Evolutionary conservation across 306 rosid genomes (phyloP).

Genomic region (Malus orientalis): DNA sequence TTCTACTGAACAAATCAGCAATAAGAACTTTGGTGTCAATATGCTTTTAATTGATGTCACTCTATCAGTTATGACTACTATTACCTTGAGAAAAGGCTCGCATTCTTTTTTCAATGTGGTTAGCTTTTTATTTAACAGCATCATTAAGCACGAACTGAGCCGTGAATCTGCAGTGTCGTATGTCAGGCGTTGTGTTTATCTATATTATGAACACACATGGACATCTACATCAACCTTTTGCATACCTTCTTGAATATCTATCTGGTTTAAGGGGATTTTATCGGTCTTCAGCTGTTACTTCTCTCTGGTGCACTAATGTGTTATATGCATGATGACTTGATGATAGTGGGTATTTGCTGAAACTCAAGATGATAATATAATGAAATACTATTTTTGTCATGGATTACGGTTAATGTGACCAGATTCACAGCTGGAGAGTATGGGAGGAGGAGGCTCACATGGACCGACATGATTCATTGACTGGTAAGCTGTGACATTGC

Average conservation of each 20-base stretch:
- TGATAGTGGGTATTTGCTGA: background rate
- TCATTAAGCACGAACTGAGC: background rate
- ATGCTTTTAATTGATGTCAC: background rate
- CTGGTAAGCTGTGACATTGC: constrained; percentile 41
- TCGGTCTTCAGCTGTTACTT: background rate
- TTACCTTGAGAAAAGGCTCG: background rate
- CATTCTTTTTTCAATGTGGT: background rate
- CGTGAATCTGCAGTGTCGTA: background rate
- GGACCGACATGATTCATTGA: constrained; percentile 53
- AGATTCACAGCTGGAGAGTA: constrained; percentile 93
- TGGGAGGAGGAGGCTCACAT: constrained; percentile 92
- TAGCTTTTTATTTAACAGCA: background rate
- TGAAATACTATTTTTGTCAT: background rate
- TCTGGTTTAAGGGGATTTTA: background rate
- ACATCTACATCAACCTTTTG: background rate
- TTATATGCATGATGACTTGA: background rate
- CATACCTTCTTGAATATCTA: background rate
- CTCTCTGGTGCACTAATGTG: background rate
- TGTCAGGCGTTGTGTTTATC: background rate
- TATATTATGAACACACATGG: background rate
- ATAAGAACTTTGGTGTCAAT: background rate
- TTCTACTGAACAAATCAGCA: background rate
- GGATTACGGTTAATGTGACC: constrained; percentile 26
- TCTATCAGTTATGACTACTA: background rate
- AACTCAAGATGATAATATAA: background rate